phyloP scores from a whole-genome alignment of 768 basidiomycete genomes.

The Amanita rubescens region DNA sequence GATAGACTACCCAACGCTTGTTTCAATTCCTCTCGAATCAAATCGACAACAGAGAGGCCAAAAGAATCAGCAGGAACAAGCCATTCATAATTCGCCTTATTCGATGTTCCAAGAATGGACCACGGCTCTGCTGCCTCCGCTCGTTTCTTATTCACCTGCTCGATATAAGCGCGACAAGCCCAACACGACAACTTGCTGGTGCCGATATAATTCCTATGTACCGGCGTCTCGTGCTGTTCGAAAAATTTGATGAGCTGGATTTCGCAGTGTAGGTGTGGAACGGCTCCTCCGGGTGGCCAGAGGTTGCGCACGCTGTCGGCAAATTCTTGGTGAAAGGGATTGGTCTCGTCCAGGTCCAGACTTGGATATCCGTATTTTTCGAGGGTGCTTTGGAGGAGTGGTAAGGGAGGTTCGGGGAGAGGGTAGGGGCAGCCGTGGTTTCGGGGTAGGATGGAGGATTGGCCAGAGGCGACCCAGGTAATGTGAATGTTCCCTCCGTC shows the following conservation, averaged over 20 bases:
- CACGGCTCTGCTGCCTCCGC: not conserved
- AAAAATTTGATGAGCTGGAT: not conserved
- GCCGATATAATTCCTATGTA: not conserved
- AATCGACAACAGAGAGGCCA: not conserved
- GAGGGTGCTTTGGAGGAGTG: not conserved
- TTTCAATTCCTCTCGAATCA: not conserved
- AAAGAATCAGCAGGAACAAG: not conserved
- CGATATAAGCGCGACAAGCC: not conserved
- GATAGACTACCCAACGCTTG: not conserved
- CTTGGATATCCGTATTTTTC: not conserved
- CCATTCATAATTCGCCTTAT: not conserved
- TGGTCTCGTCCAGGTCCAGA: not conserved
- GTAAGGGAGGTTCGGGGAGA: not conserved
- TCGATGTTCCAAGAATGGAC: not conserved
- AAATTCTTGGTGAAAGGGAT: not conserved
- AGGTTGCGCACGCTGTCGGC: not conserved
- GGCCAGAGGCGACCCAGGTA: not conserved
- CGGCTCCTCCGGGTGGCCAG: not conserved
- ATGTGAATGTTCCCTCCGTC: not conserved
- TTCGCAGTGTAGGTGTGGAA: not conserved
- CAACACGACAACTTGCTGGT: not conserved
- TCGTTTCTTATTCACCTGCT: not conserved
- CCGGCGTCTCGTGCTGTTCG: not conserved
- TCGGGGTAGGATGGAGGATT: not conserved
- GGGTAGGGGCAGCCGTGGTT: not conserved